phyloP scores from a whole-genome alignment of 2,329 filamentous ascomycete species.

The Pyrenochaeta sp. region DNA sequence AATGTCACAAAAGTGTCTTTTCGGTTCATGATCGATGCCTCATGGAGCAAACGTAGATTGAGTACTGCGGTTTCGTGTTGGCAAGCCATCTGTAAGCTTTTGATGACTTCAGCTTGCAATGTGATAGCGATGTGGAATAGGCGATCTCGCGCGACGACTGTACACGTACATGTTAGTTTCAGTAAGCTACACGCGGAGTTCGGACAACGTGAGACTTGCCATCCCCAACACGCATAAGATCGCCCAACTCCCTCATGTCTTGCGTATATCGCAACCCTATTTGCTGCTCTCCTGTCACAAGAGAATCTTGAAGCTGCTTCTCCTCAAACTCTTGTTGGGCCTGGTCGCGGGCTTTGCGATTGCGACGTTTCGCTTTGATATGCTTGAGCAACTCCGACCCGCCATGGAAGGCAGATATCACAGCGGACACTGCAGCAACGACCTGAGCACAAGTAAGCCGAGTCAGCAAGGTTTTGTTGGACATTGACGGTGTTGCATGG shows the following conservation, averaged over 20 bases:
- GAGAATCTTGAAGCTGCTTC: constrained; percentile 49
- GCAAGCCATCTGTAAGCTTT: constrained; percentile 48
- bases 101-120: constrained; percentile 53
- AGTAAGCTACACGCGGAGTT: constrained; percentile 15
- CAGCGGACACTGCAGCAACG: constrained; percentile 52
- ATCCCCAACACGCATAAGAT: constrained; percentile 50
- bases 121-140: constrained; percentile 50
- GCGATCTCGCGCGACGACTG: constrained; percentile 48
- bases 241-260: constrained; percentile 47
- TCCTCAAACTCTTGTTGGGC: constrained; percentile 45
- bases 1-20: constrained; percentile 45
- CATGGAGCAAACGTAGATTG: constrained; percentile 48
- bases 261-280: constrained; percentile 44
- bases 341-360: constrained; percentile 36
- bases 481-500: background rate
- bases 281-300: constrained; percentile 48
- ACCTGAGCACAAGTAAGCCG: constrained; percentile 35
- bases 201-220: constrained; percentile 35
- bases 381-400: constrained; percentile 49
- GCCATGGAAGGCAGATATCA: constrained; percentile 54
- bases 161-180: constrained; percentile 5
- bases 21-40: constrained; percentile 47
- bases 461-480: background rate
- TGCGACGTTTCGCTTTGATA: constrained; percentile 45
- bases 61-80: constrained; percentile 33